A percentile compares a stretch with the other conserved stretches of the same genome.
Evolutionary conservation across 1,284 basidiomycete genomes (phyloP).

Genomic region (Caloboletus firmus): DNA sequence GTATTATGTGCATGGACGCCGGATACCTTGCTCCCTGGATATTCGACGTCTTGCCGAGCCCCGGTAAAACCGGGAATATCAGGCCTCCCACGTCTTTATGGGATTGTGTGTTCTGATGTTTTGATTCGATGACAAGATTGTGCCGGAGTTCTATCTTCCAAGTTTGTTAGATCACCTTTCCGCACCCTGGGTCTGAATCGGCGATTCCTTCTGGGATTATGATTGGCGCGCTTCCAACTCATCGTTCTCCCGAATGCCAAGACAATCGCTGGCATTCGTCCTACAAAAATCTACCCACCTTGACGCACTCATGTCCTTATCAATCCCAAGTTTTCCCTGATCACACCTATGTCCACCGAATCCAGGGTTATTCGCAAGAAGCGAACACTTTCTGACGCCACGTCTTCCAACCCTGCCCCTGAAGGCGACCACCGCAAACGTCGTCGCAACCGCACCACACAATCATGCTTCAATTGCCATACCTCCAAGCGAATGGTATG

Average conservation of each 20-base stretch:
- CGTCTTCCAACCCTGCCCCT: slow-evolving; percentile 19
- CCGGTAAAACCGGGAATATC: slow-evolving; percentile 1
- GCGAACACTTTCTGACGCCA: slow-evolving; percentile 21
- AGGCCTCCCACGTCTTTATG: slow-evolving; percentile 29
- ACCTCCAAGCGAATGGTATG: slow-evolving; percentile 81
- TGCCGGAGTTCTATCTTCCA: slow-evolving; percentile 14
- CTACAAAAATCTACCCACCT: slow-evolving; percentile 28
- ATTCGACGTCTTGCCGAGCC: slow-evolving; percentile 12
- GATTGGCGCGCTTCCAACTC: background rate
- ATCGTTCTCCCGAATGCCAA: slow-evolving; percentile 24
- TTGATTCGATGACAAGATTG: slow-evolving; percentile 22
- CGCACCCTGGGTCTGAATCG: slow-evolving; percentile 6
- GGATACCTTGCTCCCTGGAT: background rate
- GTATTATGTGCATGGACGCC: background rate
- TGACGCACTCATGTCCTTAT: slow-evolving; percentile 1
- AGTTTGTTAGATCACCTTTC: slow-evolving; percentile 16
- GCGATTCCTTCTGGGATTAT: slow-evolving; percentile 14
- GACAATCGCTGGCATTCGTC: slow-evolving; percentile 11
- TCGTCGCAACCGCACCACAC: slow-evolving; percentile 64
- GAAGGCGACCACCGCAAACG: slow-evolving; percentile 53
- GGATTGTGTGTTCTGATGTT: slow-evolving; percentile 20
- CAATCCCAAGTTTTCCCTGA: slow-evolving; percentile 1
- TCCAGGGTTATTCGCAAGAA: slow-evolving; percentile 31
- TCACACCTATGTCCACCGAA: slow-evolving; percentile 29
- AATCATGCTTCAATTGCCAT: slow-evolving; percentile 68